Conservation (phyloP, 306 rosid genomes). For the Glycine soja region DNA sequence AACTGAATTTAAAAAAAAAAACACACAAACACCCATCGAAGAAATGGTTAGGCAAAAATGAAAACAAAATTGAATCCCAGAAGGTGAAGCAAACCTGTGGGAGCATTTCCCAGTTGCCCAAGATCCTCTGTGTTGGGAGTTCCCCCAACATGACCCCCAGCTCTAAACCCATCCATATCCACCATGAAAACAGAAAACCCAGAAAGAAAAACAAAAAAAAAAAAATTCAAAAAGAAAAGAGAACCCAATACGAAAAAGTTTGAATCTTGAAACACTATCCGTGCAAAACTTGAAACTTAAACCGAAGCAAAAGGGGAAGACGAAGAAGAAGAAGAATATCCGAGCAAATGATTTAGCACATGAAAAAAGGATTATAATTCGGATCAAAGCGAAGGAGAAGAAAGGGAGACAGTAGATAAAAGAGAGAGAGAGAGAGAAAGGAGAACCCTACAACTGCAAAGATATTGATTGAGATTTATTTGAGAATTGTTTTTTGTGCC, state of each 20-base stretch:
- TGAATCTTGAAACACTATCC: conserved; percentile 46
- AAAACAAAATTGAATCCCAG: neutral
- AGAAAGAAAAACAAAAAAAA: conserved; percentile 39
- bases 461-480: conserved; percentile 57
- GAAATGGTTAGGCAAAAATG: neutral
- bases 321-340: conserved; percentile 40
- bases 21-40: neutral
- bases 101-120: conserved; percentile 39
- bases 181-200: conserved; percentile 48
- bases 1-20: conserved; percentile 9
- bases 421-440: neutral
- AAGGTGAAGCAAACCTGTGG: conserved; percentile 43
- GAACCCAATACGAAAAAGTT: conserved; percentile 30
- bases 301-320: conserved; percentile 30
- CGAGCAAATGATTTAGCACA: conserved; percentile 43
- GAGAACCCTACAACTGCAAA: conserved; percentile 71
- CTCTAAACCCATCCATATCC: conserved; percentile 78
- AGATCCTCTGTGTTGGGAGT: conserved; percentile 35
- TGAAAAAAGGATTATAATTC: conserved; percentile 36
- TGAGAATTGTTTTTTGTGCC: conserved; percentile 15
- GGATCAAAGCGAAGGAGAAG: conserved; percentile 39
- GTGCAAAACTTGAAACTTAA: conserved; percentile 43
- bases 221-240: conserved; percentile 40
- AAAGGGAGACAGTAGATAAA: conserved; percentile 1
- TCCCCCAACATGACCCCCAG: conserved; percentile 58